Evolutionary conservation across 176 grass and related monocot species (phyloP), one percentile per base, ranked within the genome.

Genomic region (Phoenix dactylifera): DNA sequence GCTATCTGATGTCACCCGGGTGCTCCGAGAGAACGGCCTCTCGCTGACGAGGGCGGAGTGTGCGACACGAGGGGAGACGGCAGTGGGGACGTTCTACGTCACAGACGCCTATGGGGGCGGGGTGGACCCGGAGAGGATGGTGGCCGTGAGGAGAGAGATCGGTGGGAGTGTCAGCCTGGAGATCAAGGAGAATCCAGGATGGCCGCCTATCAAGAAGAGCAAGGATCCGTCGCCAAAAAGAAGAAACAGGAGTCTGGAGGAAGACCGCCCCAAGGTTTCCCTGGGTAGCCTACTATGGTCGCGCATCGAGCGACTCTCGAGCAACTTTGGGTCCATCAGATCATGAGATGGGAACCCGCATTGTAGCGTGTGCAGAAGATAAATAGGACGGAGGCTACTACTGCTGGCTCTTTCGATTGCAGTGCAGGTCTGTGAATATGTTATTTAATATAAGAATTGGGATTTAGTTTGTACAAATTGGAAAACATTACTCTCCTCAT

Each of bases 221-320:
- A 59, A 49, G 68, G 17, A 29, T 6, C 17, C 65, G 52, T 7
- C 51, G 17, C 17, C 22, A 74, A 57, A 50, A 51, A 28, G 51
- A 56, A 52, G 4, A 25, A 50, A 6, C 39, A 24, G 48, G 18
- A 39, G 23, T 16, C 4, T 20, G 1, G 24, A 83, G 58, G 67
- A 72, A 69, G 58, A 32, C 64, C 67, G 4, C 12, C 9, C 35
- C 35, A 83, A 71, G 26, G 26, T 68, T 4, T 74, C 76, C 5
- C 68, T 84, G 6, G 81, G 77, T 10, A 84, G 59, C 49, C 74
- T 81, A 15, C 54, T 78, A 22, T 77, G 77, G 70, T 67, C 73
- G 18, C 70, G 80, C n/a, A 65, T 84, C 57, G 77, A 58, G 62
- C 80, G 76, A 77, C 68, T 89, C 57, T 79, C 81, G 2, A 73